These are phyloP conservation scores for Teunomyces atbi DNA, from an alignment of 805 yeast species.

Conservation along the genomic window DNA sequence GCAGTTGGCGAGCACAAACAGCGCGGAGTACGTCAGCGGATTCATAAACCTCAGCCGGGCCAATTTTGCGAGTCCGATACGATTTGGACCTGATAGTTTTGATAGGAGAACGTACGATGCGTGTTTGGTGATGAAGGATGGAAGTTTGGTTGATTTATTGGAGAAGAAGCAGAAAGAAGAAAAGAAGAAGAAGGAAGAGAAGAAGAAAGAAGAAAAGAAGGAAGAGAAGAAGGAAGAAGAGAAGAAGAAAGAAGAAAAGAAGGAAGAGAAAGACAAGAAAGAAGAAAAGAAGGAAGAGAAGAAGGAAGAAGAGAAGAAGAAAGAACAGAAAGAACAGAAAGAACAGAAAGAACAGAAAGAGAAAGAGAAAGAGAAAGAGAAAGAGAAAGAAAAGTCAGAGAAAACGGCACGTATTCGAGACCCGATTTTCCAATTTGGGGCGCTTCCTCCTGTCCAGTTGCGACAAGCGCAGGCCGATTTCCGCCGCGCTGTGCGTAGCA, in stretches of 20 bases:
- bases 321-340: not conserved
- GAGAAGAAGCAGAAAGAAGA: constrained; percentile 1
- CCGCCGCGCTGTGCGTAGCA: constrained; percentile 13
- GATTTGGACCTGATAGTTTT: constrained; percentile 41
- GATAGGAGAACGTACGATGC: constrained; percentile 35
- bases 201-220: constrained; percentile 5
- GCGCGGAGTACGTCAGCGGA: constrained; percentile 30
- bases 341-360: not conserved
- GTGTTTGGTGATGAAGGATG: constrained; percentile 12
- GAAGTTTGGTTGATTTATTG: not conserved
- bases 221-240: constrained; percentile 4
- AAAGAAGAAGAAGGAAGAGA: constrained; percentile 1
- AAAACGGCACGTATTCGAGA: too few relatives aligned
- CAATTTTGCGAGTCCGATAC: constrained; percentile 28
- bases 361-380: constrained; percentile 2
- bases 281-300: constrained; percentile 4
- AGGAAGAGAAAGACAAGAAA: constrained; percentile 1
- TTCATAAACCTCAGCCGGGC: constrained; percentile 46
- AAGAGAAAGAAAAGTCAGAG: not conserved
- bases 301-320: not conserved
- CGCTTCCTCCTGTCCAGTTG: constrained; percentile 21
- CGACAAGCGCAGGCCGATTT: constrained; percentile 18
- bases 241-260: constrained; percentile 3
- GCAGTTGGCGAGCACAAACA: constrained; percentile 15
- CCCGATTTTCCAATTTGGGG: constrained; percentile 25